Evolutionary conservation across 306 rosid species (phyloP), one percentile per base, ranked within the genome.

Genomic region (Aeschynomene evenia): DNA sequence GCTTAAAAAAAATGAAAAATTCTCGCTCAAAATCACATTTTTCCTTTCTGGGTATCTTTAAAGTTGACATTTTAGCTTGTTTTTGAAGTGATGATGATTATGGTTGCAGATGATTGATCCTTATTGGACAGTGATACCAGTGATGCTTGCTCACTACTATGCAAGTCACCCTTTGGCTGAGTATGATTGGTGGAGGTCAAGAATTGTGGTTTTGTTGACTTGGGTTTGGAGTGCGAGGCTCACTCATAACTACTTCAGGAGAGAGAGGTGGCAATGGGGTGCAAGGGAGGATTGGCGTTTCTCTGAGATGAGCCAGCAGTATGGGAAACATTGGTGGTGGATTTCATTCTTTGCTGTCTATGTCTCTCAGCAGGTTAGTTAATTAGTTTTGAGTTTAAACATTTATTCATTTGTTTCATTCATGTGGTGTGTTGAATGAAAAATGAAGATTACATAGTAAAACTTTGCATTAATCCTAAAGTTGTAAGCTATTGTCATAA

Each of bases 241-340:
- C 20, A 37, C 72, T 54, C 98, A 94, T 58, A 94, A 90, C 82
- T 94, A 94, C 49, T 88, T 94, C 34, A 82, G 98, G 70, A 80
- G 97, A 60, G 98, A 94, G 45, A 75, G 55, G 9, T 94, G 98
- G 98, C 89, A 88, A 40, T 87, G 91, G 97, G 98, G 98, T 43
- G 88, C 86, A 2, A 88, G 89, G 68, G 92, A 94, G 71, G 98
- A 94, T 64, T 94, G 98, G 98, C 85, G 98, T 76, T 90, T 94
- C 80, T 81, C 90, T 14, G 90, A 88, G 56, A 81, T 94, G 98
- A 77, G 83, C 28, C 73, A 53, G 13, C 97, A 83, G 48, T 87
- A 90, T 66, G 97, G 92, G 2, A 81, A 72, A 1, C 82, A 74
- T 10, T 94, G 98, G 98, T 88, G 98, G 96, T 94, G 97, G 96